Evolutionary conservation across 768 basidiomycete species (phyloP).

Genomic region (Boletus tomentosulus): DNA sequence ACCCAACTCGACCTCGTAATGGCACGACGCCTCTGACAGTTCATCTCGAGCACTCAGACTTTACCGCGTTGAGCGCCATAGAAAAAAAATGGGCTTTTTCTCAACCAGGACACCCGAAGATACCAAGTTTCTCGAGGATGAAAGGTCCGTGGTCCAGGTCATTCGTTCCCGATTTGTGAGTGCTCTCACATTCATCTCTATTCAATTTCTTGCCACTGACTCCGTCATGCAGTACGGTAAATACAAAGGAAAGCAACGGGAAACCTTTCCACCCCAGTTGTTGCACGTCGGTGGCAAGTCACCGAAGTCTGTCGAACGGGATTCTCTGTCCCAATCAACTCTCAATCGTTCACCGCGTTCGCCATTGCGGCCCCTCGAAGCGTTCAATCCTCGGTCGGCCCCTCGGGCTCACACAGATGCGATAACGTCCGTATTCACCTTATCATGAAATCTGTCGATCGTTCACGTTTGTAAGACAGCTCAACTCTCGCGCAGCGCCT

Average conservation of each 20-base stretch:
- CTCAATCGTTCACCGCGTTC: conserved; percentile 19
- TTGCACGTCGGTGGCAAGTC: conserved; percentile 19
- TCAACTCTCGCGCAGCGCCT: conserved; percentile 75
- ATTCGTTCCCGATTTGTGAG: conserved; percentile 61
- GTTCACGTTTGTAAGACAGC: conserved; percentile 35
- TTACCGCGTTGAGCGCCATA: not conserved
- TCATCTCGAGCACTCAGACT: not conserved
- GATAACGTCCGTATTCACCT: conserved; percentile 47
- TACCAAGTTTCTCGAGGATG: conserved; percentile 20
- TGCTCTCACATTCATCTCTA: conserved; percentile 22
- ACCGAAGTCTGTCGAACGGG: conserved; percentile 18
- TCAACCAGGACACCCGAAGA: conserved; percentile 22
- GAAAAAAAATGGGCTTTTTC: conserved; percentile 30
- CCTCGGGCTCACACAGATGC: conserved; percentile 40
- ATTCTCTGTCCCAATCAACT: conserved; percentile 11
- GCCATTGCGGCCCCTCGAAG: conserved; percentile 22
- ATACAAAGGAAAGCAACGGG: conserved; percentile 54
- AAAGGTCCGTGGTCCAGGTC: conserved; percentile 51
- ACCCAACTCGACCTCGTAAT: conserved; percentile 15
- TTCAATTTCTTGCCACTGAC: conserved; percentile 10
- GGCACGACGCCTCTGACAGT: conserved; percentile 5
- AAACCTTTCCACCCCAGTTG: conserved; percentile 35
- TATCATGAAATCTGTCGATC: conserved; percentile 7
- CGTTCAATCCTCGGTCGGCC: conserved; percentile 15
- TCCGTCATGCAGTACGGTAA: conserved; percentile 45